These are phyloP conservation scores for Niveomyces coronatus DNA, from an alignment of 2,329 filamentous ascomycete genomes.

Conservation along the genomic window DNA sequence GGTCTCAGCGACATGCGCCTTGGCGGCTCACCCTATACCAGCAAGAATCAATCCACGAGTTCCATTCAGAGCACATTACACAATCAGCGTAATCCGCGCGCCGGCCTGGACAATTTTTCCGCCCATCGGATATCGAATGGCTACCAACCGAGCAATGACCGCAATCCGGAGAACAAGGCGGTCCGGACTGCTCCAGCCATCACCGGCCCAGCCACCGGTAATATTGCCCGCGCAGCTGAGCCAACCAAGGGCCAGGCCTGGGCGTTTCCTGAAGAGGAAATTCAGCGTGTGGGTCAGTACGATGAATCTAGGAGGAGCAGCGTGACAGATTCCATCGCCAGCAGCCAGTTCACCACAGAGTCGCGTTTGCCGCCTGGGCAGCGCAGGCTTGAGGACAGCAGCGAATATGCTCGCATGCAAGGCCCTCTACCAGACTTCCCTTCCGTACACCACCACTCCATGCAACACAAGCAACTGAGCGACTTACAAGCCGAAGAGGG, in stretches of 20 bases:
- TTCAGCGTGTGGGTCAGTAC: conserved; percentile 42
- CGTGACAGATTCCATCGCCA: conserved; percentile 66
- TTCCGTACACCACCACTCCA: conserved; percentile 59
- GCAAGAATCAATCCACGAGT: conserved; percentile 64
- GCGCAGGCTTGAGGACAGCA: conserved; percentile 56
- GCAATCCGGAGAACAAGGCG: conserved; percentile 45
- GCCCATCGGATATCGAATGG: conserved; percentile 54
- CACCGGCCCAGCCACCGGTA: conserved; percentile 56
- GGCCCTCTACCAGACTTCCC: conserved; percentile 44
- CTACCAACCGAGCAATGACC: conserved; percentile 50
- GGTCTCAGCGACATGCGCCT: conserved; percentile 60
- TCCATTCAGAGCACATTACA: conserved; percentile 64
- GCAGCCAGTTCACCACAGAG: conserved; percentile 68
- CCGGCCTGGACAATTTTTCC: conserved; percentile 40
- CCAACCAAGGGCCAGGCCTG: conserved; percentile 76
- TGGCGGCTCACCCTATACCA: conserved; percentile 59
- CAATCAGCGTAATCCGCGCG: conserved; percentile 52
- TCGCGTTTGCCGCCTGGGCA: conserved; percentile 63
- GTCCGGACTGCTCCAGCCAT: conserved; percentile 65
- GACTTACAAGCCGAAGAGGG: conserved; percentile 53
- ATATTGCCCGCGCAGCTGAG: conserved; percentile 60
- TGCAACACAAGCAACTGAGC: conserved; percentile 63
- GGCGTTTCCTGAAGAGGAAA: conserved; percentile 70
- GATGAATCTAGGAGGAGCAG: conserved; percentile 64
- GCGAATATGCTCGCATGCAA: conserved; percentile 39